phyloP scores from a whole-genome alignment of 768 basidiomycete genomes.

The Crucibulum laeve region DNA sequence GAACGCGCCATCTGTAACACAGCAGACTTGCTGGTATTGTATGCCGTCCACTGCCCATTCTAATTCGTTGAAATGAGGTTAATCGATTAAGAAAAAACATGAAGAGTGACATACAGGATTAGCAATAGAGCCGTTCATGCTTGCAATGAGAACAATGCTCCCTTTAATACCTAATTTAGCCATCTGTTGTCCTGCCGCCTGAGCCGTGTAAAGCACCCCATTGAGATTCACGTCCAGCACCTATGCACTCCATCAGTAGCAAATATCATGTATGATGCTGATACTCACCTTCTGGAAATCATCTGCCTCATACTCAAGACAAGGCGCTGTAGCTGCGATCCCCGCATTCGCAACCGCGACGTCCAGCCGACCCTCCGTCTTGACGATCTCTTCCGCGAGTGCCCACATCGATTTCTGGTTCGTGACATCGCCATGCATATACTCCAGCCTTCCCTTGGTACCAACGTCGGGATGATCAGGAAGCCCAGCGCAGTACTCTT shows the following conservation, averaged over 20 bases:
- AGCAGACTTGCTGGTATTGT: constrained; percentile 74
- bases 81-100: neutral
- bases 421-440: constrained; percentile 53
- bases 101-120: constrained; percentile 39
- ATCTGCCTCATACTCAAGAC: constrained; percentile 51
- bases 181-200: constrained; percentile 60
- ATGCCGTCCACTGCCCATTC: constrained; percentile 67
- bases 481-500: constrained; percentile 36
- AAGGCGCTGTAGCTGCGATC: constrained; percentile 41
- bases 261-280: constrained; percentile 7
- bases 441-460: constrained; percentile 33
- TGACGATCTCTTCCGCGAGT: constrained; percentile 45
- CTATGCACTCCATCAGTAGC: neutral
- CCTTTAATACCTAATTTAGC: constrained; percentile 39
- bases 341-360: constrained; percentile 67
- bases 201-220: constrained; percentile 55
- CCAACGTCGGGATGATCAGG: constrained; percentile 3
- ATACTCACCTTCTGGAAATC: constrained; percentile 49
- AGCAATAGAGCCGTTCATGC: constrained; percentile 59
- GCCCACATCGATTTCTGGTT: constrained; percentile 46
- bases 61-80: constrained; percentile 15
- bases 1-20: constrained; percentile 74
- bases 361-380: constrained; percentile 59
- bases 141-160: constrained; percentile 56
- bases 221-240: constrained; percentile 44